These are phyloP conservation scores for Tylopilus sp. DNA, from an alignment of 1,284 basidiomycete species.

Conservation along the genomic window DNA sequence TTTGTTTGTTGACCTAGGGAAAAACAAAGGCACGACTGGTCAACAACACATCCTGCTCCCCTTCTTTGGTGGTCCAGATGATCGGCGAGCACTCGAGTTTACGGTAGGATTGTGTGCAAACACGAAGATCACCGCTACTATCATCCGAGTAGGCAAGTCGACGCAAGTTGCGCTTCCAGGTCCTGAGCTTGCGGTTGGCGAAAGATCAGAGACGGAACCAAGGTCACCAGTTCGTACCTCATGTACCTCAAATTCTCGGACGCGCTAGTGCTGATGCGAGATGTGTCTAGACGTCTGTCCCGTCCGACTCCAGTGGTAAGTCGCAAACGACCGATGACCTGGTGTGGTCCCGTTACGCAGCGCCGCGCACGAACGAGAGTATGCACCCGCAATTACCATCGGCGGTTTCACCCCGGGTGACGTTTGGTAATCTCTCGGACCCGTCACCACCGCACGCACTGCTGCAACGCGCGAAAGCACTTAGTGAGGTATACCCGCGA, in stretches of 20 bases:
- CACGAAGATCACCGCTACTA: conserved; percentile 74
- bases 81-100: conserved; percentile 85
- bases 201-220: conserved; percentile 31
- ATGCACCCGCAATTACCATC: conserved; percentile 44
- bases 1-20: conserved; percentile 79
- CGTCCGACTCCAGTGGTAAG: conserved; percentile 56
- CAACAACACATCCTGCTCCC: conserved; percentile 84
- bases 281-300: conserved; percentile 53
- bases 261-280: conserved; percentile 47
- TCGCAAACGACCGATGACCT: conserved; percentile 76
- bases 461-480: conserved; percentile 53
- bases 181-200: conserved; percentile 36
- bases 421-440: conserved; percentile 61
- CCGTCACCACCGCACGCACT: conserved; percentile 67
- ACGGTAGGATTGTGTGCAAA: conserved; percentile 84
- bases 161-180: conserved; percentile 27
- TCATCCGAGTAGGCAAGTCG: conserved; percentile 58
- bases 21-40: conserved; percentile 48
- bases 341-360: conserved; percentile 68
- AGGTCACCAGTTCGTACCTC: conserved; percentile 29
- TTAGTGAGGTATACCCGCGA: conserved; percentile 39
- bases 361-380: conserved; percentile 28
- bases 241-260: conserved; percentile 50
- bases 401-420: conserved; percentile 65
- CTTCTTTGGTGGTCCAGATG: conserved; percentile 95